A percentile compares a stretch with the other conserved stretches of the same genome.
Evolutionary conservation across 2,329 filamentous ascomycete species (phyloP).

Genomic region (Ophiostoma montium): DNA sequence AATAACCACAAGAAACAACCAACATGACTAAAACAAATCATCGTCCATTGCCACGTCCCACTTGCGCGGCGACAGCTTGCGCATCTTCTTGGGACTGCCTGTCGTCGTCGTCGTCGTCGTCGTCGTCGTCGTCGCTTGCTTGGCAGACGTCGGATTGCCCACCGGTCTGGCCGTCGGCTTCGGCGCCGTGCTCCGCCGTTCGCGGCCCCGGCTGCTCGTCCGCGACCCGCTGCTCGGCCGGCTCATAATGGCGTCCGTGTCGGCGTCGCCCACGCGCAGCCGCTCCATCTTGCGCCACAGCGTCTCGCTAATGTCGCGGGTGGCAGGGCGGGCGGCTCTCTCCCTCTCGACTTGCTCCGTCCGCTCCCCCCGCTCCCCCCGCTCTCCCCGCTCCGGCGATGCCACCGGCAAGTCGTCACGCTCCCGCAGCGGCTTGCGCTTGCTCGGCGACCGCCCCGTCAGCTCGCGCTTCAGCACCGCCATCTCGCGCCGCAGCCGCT

Average conservation of each 20-base stretch:
- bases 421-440: constrained; percentile 40
- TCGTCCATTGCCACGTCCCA: constrained; percentile 30
- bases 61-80: constrained; percentile 31
- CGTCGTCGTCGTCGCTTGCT: constrained; percentile 2
- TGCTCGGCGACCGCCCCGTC: constrained; percentile 46
- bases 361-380: constrained; percentile 20
- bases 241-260: constrained; percentile 7
- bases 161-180: constrained; percentile 9
- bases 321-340: background rate
- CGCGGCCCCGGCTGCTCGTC: background rate
- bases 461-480: constrained; percentile 52
- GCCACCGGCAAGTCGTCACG: constrained; percentile 29
- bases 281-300: constrained; percentile 35
- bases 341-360: background rate
- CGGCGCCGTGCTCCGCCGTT: background rate
- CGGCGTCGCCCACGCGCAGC: constrained; percentile 31
- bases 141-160: too few species aligned
- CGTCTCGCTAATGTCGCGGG: constrained; percentile 15
- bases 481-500: constrained; percentile 51
- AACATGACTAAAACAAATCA: constrained; percentile 19
- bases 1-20: background rate
- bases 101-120: constrained; percentile 14
- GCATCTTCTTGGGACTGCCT: constrained; percentile 39
- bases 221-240: constrained; percentile 6
- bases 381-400: background rate